Base-by-base conservation (phyloP, 2,329 filamentous ascomycete genomes). In the Leptosphaerulina australis region DNA sequence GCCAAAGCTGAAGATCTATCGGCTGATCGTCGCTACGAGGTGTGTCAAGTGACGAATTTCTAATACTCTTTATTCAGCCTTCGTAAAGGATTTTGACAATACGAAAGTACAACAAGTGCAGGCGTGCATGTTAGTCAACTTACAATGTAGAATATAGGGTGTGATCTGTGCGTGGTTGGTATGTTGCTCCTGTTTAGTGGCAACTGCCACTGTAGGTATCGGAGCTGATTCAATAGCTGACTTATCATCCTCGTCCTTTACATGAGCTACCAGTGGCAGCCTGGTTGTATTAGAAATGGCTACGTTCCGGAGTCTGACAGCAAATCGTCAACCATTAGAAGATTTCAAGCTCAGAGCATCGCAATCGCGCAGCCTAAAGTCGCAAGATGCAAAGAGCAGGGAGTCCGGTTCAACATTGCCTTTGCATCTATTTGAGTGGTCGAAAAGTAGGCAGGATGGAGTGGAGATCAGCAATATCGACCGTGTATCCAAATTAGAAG, bases 391-490 rank as follows among this genome's bases (percentile, higher is more conserved):
- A 10, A 36, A 41, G 11, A 34, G 10, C n/a, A 9, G 22, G 4
- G 2, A 5, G 3, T 21, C 6, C 14, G 8, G 18, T 40, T 10
- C 5, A 24, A 17, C 4, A 8, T 25, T 63, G 20, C 43, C 46
- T 39, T n/a, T 66, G 9, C 50, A 62, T 30, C n/a, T 63, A 2
- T 59, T 62, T 26, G 59, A 68, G 40, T 68, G 64, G 64, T 47
- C 56, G 28, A 40, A 50, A 12, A 41, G 26, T 17, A 37, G 30
- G 11, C 38, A 49, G 34, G 31, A 50, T 28, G 61, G 58, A 12
- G 8, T 25, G 1, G 59, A 63, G 12, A 10, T 28, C 3, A 24
- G 25, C 25, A 39, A 36, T 4, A 17, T 57, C 4, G 40, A 12
- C 5, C 53, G 50, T 2, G 37, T 54, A 1, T 21, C 37, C 22